phyloP scores from a whole-genome alignment of 2,329 filamentous ascomycete genomes.

The Nemania abortiva region DNA sequence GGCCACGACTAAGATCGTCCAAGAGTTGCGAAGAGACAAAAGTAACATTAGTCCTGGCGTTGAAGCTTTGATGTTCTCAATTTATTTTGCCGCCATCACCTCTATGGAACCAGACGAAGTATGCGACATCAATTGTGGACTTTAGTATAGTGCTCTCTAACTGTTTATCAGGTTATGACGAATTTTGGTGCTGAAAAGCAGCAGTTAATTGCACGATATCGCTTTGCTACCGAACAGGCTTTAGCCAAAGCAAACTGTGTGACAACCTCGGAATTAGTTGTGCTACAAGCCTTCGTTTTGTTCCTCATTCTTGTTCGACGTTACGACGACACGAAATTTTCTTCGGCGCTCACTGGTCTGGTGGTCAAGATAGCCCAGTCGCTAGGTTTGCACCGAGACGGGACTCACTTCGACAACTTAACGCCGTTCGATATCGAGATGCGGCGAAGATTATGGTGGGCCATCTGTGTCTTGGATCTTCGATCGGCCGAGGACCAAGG shows the following conservation, averaged over 20 bases:
- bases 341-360: conserved; percentile 74
- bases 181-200: conserved; percentile 64
- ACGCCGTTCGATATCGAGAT: conserved; percentile 72
- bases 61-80: conserved; percentile 73
- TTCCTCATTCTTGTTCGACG: conserved; percentile 67
- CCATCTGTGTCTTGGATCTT: conserved; percentile 69
- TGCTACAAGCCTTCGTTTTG: conserved; percentile 71
- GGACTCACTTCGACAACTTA: conserved; percentile 63
- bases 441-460: conserved; percentile 72
- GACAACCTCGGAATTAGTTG: conserved; percentile 67
- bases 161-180: conserved; percentile 58
- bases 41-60: conserved; percentile 67
- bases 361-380: conserved; percentile 68
- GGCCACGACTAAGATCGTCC: conserved; percentile 71
- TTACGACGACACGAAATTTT: conserved; percentile 64
- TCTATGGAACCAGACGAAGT: conserved; percentile 73
- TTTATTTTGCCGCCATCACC: conserved; percentile 69
- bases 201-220: conserved; percentile 60
- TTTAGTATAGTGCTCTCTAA: conserved; percentile 25
- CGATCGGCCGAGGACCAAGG: conserved; percentile 71
- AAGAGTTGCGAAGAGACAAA: conserved; percentile 70
- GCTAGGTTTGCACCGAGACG: conserved; percentile 70
- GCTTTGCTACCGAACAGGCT: conserved; percentile 68
- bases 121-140: conserved; percentile 31
- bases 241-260: conserved; percentile 72